Evolutionary conservation across 2,329 filamentous ascomycete genomes (phyloP), one percentile per base, ranked within the genome.

Genomic region (Aspergillus intermedius): DNA sequence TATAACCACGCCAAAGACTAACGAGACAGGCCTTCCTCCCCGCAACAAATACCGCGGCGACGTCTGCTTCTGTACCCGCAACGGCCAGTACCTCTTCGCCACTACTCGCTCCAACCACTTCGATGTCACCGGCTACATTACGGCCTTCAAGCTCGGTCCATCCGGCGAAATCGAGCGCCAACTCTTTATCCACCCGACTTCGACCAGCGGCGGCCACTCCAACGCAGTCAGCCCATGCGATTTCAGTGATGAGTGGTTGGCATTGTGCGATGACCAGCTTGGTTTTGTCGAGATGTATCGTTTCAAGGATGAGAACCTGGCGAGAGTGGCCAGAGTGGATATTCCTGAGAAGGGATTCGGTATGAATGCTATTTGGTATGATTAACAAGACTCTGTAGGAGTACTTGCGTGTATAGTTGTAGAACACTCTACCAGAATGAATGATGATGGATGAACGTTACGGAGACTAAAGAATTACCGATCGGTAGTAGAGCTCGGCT

Each of bases 321-420:
- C 82, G 2, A 75, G 88, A 3, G 88, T 94, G 6, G 88, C 88
- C 13, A 77, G 87, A 53, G 75, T 87, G 54, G 82, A 88, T 57
- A 83, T 94, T 34, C 82, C 83, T 5, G 89, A 94, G 73, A 87
- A 87, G n/a, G 89, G 89, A 1, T 95, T 95, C 66, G 88, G 88
- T 1, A 95, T 95, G 89, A 95, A 95, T 71, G 88, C 88, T n/a
- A 90, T 94, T 54, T 95, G 89, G 89, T 93, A 93, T 67, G 86
- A 94, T 70, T 88, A 64, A 55, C 28, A 12, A 34, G 19, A 34
- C 9, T 39, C 23, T 3, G 88, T 91, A 91, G 67, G 85, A 93
- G 68, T 87, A 60, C 48, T 34, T 9, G n/a, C 3, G 32, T 7
- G 15, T 13, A 57, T 21, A 45, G 50, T 19, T 35, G 34, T 13